phyloP scores from a whole-genome alignment of 768 basidiomycete genomes.

The Lactifluus pinguis region DNA sequence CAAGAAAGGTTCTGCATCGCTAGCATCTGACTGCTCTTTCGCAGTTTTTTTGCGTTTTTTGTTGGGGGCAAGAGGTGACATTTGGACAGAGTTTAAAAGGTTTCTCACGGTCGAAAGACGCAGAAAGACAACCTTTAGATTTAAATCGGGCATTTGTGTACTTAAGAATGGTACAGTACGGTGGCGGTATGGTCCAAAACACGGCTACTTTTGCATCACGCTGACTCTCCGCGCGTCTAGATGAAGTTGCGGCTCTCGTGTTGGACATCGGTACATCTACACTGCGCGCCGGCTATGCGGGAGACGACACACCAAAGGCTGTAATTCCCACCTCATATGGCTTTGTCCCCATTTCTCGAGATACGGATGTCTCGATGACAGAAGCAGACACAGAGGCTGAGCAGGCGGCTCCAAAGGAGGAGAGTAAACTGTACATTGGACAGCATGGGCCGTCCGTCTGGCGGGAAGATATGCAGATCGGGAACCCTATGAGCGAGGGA shows the following conservation, averaged over 20 bases:
- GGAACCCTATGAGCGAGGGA: constrained; percentile 75
- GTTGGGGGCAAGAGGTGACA: constrained; percentile 29
- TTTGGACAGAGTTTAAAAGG: constrained; percentile 8
- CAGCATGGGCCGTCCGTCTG: constrained; percentile 86
- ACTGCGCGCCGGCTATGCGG: constrained; percentile 91
- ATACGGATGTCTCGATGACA: constrained; percentile 48
- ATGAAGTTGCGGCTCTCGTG: constrained; percentile 95
- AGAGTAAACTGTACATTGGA: constrained; percentile 66
- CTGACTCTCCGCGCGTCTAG: constrained; percentile 33
- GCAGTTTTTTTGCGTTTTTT: constrained; percentile 54
- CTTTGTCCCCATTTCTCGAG: constrained; percentile 40
- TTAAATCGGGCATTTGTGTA: constrained; percentile 2
- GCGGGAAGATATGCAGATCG: constrained; percentile 83
- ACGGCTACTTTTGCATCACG: neutral
- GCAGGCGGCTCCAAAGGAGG: constrained; percentile 31
- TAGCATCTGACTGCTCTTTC: constrained; percentile 30
- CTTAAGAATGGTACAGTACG: constrained; percentile 70
- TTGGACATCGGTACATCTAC: constrained; percentile 90
- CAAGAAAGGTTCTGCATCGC: constrained; percentile 27
- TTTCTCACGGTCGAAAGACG: constrained; percentile 15
- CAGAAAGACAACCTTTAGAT: constrained; percentile 20
- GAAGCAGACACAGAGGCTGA: constrained; percentile 37
- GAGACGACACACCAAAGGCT: constrained; percentile 91
- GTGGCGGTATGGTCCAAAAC: constrained; percentile 52
- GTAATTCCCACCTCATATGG: constrained; percentile 88